Evolutionary conservation across 306 rosid species (phyloP), one percentile per base, ranked within the genome.

Genomic region (Senna siamea): DNA sequence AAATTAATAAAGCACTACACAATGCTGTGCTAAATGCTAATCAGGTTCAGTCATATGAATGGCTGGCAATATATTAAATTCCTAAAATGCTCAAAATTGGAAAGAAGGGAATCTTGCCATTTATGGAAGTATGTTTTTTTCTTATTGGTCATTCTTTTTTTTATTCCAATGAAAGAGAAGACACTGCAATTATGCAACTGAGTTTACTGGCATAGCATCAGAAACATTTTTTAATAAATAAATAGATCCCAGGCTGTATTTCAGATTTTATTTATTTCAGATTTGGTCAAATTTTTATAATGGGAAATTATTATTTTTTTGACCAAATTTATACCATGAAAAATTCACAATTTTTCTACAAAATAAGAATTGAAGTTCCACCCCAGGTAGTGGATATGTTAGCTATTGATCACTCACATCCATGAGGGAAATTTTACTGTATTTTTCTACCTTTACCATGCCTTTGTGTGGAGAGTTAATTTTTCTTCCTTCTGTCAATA

Each of bases 91-190:
- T 28, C 44, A 11, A 30, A 48, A 30, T 47, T 1, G 55, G 72
- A 52, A 67, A 28, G 4, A 38, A 46, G 44, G 48, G 81, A 69
- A 77, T 77, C 65, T 78, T 78, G 43, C 63, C 37, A 41, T 55
- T 59, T 72, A 35, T 32, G 67, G 78, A 72, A n/a, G n/a, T 50
- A 38, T 37, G 12, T 10, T 15, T 12, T 41, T 43, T 62, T 53
- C 30, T 17, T 19, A 53, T 46, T 61, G 40, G 68, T 43, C 44
- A 13, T 46, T 34, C 61, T 47, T 41, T 44, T 46, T 55, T 65
- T 4, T 4, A 37, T 37, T 37, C 53, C 75, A 14, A 70, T 18
- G 47, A 70, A 70, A 58, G 35, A 43, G 35, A 53, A 11, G 52
- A 22, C 34, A 56, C 3, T 22, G 32, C 17, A 46, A 46, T 46